Evolutionary conservation across 2,329 filamentous ascomycete species (phyloP), one percentile per base, ranked within the genome.

Genomic region (Trichoderma endophyticum): DNA sequence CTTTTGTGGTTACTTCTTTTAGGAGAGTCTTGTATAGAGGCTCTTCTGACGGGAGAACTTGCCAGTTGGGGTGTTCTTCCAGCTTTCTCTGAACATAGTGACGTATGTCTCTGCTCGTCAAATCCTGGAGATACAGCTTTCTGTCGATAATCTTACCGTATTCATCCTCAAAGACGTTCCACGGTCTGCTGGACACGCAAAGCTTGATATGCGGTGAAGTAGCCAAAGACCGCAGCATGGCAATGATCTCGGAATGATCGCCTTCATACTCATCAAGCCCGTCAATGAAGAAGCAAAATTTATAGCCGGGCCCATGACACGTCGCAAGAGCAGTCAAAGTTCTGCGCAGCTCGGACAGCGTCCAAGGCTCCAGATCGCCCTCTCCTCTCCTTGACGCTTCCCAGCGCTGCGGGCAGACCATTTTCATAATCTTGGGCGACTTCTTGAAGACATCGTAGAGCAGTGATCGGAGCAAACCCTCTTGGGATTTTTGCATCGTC

Each of bases 391-490:
- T 36, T 6, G 30, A 34, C 3, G 56, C 56, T 59, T 59, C 56
- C 57, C 57, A 61, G 18, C 57, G 32, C 26, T 39, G 28, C 6
- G 30, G 32, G 7, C 30, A 24, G 3, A 57, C 15, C 70, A 67
- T 0, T n/a, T 12, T 21, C 28, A 61, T 36, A n/a, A 34, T 21
- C 18, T 34, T 14, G 18, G 74, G 78, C 15, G 26, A 66, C 15
- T 74, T 64, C 4, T 64, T 71, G 11, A 78, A 72, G 21, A 79
- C 74, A 3, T 83, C 75, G 60, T 77, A 80, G 0, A 84, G 73
- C 77, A 75, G 70, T 0, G 78, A 76, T 11, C 78, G 76, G 0
- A 82, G 70, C 0, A 85, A 75, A 0, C 83, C 83, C 11, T 78
- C 71, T 3, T 78, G 73, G 0, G 81, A 81, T 66, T 77, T 81